Conservation (phyloP, 192 early-diverging fungal species). For the Coemansia sp. region DNA sequence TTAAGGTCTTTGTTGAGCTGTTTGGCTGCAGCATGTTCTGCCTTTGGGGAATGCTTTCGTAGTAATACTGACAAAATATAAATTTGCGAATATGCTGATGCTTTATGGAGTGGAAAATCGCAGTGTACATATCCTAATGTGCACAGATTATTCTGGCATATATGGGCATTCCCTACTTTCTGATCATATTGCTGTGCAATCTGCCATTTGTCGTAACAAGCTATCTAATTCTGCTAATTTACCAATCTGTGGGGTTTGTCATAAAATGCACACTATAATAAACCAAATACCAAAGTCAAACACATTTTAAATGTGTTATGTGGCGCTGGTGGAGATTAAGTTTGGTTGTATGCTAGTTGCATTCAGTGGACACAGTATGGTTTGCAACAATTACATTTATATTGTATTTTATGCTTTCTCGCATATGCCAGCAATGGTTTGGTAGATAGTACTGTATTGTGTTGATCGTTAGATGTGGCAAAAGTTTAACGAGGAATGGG, state of each 20-base stretch:
- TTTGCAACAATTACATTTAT: too few relatives aligned
- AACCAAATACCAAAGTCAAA: slow-evolving; percentile 41
- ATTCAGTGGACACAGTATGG: too few relatives aligned
- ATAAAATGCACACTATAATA: slow-evolving; percentile 64
- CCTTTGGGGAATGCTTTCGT: too few relatives aligned
- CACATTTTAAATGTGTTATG: slow-evolving; percentile 4
- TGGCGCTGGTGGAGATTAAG: too few relatives aligned
- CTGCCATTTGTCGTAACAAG: slow-evolving; percentile 68
- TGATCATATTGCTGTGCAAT: slow-evolving; percentile 59
- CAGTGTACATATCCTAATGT: slow-evolving; percentile 88
- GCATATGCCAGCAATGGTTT: too few relatives aligned
- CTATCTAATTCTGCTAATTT: slow-evolving; percentile 76
- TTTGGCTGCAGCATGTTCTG: too few relatives aligned
- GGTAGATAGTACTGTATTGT: too few relatives aligned
- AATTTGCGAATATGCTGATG: slow-evolving; percentile 55
- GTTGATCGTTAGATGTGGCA: background rate
- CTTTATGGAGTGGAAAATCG: slow-evolving; percentile 79
- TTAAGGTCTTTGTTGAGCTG: background rate
- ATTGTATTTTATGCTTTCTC: too few relatives aligned
- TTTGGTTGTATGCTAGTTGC: too few relatives aligned
- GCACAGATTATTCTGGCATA: slow-evolving; percentile 67
- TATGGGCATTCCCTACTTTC: slow-evolving; percentile 63
- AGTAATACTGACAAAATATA: too few relatives aligned
- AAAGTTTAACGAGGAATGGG: background rate
- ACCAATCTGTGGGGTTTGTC: slow-evolving; percentile 81